Evolutionary conservation across 108 stramenopile species (phyloP).

Genomic region (Parietichytrium sp.): DNA sequence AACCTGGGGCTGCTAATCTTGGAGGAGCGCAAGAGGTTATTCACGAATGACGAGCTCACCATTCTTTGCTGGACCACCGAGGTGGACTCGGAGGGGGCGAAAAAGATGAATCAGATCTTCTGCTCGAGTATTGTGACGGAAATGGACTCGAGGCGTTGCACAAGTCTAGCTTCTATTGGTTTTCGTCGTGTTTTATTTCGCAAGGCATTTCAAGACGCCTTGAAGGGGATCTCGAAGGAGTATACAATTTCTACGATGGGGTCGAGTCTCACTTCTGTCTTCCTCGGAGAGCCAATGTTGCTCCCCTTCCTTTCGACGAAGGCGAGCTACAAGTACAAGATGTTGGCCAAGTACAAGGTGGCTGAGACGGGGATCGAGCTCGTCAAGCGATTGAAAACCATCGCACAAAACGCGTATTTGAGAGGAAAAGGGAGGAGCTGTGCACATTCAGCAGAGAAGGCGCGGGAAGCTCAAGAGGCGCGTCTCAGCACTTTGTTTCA

Average conservation of each 20-base stretch:
- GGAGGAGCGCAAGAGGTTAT: neutral
- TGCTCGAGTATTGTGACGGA: no score
- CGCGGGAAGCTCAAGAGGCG: neutral
- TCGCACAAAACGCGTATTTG: neutral
- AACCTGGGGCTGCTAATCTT: neutral
- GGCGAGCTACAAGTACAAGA: constrained; percentile 12
- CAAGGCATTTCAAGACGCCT: neutral
- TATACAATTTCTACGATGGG: no score
- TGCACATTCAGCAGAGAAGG: no score
- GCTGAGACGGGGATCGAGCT: constrained; percentile 34
- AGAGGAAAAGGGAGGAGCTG: no score
- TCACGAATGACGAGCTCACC: neutral
- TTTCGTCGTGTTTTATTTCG: no score
- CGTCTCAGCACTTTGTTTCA: neutral
- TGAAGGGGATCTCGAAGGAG: neutral
- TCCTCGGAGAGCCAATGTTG: constrained; percentile 16
- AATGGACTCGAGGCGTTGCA: no score
- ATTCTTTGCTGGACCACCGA: constrained; percentile 26
- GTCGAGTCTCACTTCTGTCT: no score
- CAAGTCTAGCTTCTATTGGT: no score
- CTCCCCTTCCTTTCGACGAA: neutral
- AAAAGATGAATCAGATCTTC: constrained; percentile 7
- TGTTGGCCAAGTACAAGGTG: constrained; percentile 11
- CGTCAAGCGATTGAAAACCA: constrained; percentile 11
- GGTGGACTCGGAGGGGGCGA: neutral